A percentile compares a stretch with the other conserved stretches of the same genome.
Evolutionary conservation across 2,329 filamentous ascomycete genomes (phyloP).

Genomic region (Aspergillus sp.): DNA sequence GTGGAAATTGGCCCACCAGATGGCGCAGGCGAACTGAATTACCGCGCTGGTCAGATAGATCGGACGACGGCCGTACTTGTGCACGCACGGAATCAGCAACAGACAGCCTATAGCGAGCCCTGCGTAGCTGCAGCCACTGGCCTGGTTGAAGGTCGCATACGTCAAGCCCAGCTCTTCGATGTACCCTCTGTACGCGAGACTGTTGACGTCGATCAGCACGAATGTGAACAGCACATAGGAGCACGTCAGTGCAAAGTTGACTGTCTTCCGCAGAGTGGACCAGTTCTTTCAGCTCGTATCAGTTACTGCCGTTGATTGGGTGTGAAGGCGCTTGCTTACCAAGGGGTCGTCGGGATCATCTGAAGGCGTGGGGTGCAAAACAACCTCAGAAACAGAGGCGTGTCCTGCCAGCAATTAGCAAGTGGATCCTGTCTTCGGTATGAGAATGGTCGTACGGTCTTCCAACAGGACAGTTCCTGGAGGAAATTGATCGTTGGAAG

Average conservation of each 20-base stretch:
- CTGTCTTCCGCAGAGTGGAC: constrained; percentile 20
- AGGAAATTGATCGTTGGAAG: background rate
- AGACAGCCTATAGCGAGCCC: constrained; percentile 43
- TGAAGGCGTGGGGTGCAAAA: constrained; percentile 21
- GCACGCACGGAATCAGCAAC: constrained; percentile 45
- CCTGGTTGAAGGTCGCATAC: constrained; percentile 41
- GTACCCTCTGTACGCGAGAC: constrained; percentile 41
- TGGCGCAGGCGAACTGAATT: constrained; percentile 34
- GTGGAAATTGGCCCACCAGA: constrained; percentile 45
- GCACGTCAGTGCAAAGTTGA: constrained; percentile 25
- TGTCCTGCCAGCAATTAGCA: constrained; percentile 6
- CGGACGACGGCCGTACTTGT: constrained; percentile 47
- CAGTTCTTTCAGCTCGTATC: constrained; percentile 12
- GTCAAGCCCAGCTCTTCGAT: constrained; percentile 46
- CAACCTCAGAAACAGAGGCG: background rate
- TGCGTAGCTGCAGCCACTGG: constrained; percentile 43
- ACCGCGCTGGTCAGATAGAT: constrained; percentile 44
- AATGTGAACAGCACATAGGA: constrained; percentile 27
- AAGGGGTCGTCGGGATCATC: constrained; percentile 26
- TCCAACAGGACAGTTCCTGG: constrained; percentile 12
- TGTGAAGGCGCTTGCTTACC: background rate
- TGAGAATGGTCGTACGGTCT: constrained; percentile 11
- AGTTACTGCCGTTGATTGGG: background rate
- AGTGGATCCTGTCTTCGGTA: constrained; percentile 4
- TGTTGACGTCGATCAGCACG: constrained; percentile 35